phyloP scores from a whole-genome alignment of 2,329 filamentous ascomycete species.

The Cladophialophora bantiana region DNA sequence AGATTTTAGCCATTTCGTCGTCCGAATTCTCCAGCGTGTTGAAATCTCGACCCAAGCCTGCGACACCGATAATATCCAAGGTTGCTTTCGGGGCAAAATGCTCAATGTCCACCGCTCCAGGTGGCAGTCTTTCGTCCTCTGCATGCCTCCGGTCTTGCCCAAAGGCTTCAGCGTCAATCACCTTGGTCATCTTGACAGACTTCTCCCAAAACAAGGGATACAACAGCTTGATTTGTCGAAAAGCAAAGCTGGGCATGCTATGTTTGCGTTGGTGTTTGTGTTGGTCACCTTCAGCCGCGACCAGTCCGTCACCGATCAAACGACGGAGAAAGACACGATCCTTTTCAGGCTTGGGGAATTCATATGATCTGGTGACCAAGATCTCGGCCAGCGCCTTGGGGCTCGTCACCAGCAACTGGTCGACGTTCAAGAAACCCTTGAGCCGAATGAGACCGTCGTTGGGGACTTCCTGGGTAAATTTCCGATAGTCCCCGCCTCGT shows the following conservation, averaged over 20 bases:
- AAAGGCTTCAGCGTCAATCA: constrained; percentile 58
- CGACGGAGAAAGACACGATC: constrained; percentile 51
- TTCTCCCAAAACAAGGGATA: constrained; percentile 88
- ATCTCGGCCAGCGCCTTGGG: constrained; percentile 72
- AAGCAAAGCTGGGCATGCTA: constrained; percentile 80
- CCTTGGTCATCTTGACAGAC: constrained; percentile 68
- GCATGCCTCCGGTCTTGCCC: constrained; percentile 42
- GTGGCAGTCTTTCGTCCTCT: constrained; percentile 40
- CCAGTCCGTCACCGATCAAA: constrained; percentile 51
- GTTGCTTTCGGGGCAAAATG: constrained; percentile 68
- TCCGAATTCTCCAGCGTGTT: constrained; percentile 67
- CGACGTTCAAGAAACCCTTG: constrained; percentile 65
- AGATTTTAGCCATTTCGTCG: constrained; percentile 64
- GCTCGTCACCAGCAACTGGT: constrained; percentile 65
- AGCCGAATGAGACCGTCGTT: constrained; percentile 76
- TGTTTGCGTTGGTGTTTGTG: constrained; percentile 80
- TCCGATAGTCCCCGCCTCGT: constrained; percentile 46
- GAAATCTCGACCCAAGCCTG: constrained; percentile 75
- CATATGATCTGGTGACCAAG: constrained; percentile 71
- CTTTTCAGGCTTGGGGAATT: constrained; percentile 68
- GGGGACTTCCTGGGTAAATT: constrained; percentile 65
- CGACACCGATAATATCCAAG: constrained; percentile 72
- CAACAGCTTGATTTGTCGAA: constrained; percentile 81
- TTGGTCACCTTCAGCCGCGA: constrained; percentile 88
- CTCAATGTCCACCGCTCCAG: constrained; percentile 57